phyloP scores from a whole-genome alignment of 1,139 yeast genomes.

The Geotrichum candidum region DNA sequence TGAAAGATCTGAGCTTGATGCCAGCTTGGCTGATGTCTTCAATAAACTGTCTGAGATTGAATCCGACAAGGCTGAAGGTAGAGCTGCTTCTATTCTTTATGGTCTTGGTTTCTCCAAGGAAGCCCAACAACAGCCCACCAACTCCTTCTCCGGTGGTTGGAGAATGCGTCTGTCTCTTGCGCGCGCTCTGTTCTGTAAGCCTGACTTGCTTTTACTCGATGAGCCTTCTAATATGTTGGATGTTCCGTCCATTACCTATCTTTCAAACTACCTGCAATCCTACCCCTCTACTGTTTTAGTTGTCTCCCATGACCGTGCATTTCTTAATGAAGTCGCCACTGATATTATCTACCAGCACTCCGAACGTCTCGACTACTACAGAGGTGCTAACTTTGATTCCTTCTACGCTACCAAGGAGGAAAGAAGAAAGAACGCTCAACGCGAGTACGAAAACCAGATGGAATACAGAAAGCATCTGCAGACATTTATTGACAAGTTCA shows the following conservation, averaged over 20 bases:
- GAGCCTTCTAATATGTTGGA: slow-evolving; percentile 99
- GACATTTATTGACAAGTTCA: slow-evolving; percentile 86
- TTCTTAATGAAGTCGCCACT: slow-evolving; percentile 94
- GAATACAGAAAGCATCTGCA: slow-evolving; percentile 91
- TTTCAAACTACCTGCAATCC: slow-evolving; percentile 81
- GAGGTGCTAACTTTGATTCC: slow-evolving; percentile 89
- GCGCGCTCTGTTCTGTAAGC: slow-evolving; percentile 94
- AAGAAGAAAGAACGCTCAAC: slow-evolving; percentile 83
- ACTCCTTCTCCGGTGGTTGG: slow-evolving; percentile 99
- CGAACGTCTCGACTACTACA: slow-evolving; percentile 89
- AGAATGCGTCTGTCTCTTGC: slow-evolving; percentile 98
- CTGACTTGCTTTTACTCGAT: slow-evolving; percentile 85
- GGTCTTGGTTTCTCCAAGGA: slow-evolving; percentile 93
- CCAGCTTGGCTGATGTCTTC: slow-evolving; percentile 68
- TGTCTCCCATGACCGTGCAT: slow-evolving; percentile 96
- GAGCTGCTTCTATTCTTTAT: slow-evolving; percentile 89
- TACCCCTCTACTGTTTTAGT: slow-evolving; percentile 90
- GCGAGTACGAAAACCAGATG: slow-evolving; percentile 96
- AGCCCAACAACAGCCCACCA: slow-evolving; percentile 76
- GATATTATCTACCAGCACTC: slow-evolving; percentile 97
- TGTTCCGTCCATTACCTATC: slow-evolving; percentile 93
- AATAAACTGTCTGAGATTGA: slow-evolving; percentile 88
- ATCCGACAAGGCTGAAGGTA: slow-evolving; percentile 93
- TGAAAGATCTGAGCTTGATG: slow-evolving; percentile 81
- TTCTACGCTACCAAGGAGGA: slow-evolving; percentile 94